Evolutionary conservation across 1,284 basidiomycete species (phyloP), one percentile per base, ranked within the genome.

Genomic region (Stygiomarasmius scandens): DNA sequence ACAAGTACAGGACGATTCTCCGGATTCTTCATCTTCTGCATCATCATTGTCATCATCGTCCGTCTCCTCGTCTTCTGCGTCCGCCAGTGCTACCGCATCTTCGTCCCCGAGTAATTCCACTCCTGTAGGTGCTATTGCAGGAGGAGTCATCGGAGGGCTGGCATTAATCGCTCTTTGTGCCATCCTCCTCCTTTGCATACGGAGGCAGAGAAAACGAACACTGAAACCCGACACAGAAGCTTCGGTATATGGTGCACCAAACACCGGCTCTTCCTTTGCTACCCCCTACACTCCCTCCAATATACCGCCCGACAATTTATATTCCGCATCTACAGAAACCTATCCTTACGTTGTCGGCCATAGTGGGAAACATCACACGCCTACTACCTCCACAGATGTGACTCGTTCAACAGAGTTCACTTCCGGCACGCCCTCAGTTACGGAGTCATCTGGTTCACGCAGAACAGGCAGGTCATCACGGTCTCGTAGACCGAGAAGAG

Each of bases 151-250:
- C 34, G 55, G 55, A 23, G 64, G 64, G 12, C 58, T 66, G 20
- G 61, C 65, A 24, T 25, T 69, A 29, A 64, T 68, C 1, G 64
- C 56, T 10, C 16, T 65, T 60, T 58, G 38, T 5, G 24, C 63
- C 8, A n/a, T 64, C 29, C 29, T 53, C 1, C 12, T 61, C 23
- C 36, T 55, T 9, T 25, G 50, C n/a, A 36, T 61, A 19, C 36
- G 41, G 14, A 47, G 54, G 43, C 47, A 24, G 16, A n/a, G 29
- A 41, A 41, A 41, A 12, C 11, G 38, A 22, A 44, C 3, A 5
- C 16, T 9, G 8, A 41, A 41, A n/a, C 4, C 5, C 11, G 38
- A 41, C 16, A 16, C 38, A 16, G 38, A 41, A n/a, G 16, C 38
- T 19, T 41, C 38, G 11, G 38, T 16, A 41, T 41, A 16, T 19